phyloP scores from a whole-genome alignment of 306 rosid species.

The Dalbergia cochinchinensis region DNA sequence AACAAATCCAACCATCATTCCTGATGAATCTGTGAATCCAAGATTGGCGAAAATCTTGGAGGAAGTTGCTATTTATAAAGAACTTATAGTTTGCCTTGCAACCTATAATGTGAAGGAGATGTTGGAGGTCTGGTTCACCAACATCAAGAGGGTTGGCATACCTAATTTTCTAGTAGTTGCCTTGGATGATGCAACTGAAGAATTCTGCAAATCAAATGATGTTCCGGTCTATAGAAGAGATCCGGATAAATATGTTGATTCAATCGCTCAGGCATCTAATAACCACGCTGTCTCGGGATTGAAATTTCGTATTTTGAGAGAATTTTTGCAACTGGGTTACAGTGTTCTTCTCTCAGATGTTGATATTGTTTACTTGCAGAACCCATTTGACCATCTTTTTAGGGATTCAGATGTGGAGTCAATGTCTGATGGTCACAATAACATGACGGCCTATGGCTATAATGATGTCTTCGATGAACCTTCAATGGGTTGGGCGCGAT shows the following conservation, averaged over 20 bases:
- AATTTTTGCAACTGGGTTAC: slow-evolving; percentile 86
- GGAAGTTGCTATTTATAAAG: slow-evolving; percentile 72
- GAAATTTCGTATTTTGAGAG: slow-evolving; percentile 85
- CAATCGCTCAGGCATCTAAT: slow-evolving; percentile 65
- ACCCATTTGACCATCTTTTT: slow-evolving; percentile 82
- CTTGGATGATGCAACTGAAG: slow-evolving; percentile 69
- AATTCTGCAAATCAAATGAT: slow-evolving; percentile 71
- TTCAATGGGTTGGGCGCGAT: slow-evolving; percentile 92
- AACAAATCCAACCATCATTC: slow-evolving; percentile 76
- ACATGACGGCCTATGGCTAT: slow-evolving; percentile 84
- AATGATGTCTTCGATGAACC: slow-evolving; percentile 92
- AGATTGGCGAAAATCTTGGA: slow-evolving; percentile 77
- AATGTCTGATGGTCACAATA: slow-evolving; percentile 90
- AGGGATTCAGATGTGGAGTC: slow-evolving; percentile 94
- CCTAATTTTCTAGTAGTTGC: slow-evolving; percentile 81
- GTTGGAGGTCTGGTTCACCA: slow-evolving; percentile 79
- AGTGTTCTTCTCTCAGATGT: slow-evolving; percentile 86
- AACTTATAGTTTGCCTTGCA: slow-evolving; percentile 76
- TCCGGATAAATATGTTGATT: slow-evolving; percentile 75
- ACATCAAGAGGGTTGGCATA: slow-evolving; percentile 78
- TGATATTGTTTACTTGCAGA: slow-evolving; percentile 87
- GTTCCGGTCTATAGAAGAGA: slow-evolving; percentile 86
- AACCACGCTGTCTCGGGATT: slow-evolving; percentile 88
- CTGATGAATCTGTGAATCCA: slow-evolving; percentile 83
- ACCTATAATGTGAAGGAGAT: slow-evolving; percentile 76